Percentiles rank a stretch among this genome's conserved stretches.
Conservation (phyloP, 441 rosid species). For the Arabidopsis hybrid region DNA sequence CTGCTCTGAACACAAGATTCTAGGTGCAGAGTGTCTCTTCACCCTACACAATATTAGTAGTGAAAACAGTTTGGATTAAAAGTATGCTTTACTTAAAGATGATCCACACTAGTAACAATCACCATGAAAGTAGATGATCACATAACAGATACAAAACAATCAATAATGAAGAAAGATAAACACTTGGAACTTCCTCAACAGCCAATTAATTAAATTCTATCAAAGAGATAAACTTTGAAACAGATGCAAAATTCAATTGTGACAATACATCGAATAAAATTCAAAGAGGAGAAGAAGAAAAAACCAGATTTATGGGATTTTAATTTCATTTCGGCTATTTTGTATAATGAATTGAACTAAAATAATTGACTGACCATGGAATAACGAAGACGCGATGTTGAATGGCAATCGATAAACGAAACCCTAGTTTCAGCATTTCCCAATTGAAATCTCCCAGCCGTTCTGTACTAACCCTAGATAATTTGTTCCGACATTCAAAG, state of each 20-base stretch:
- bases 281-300: not conserved
- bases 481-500: not conserved
- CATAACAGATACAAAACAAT: no score
- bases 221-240: not conserved
- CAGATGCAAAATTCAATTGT: not conserved
- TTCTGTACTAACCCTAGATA: conserved; percentile 35
- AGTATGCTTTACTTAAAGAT: no score
- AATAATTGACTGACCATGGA: conserved; percentile 45
- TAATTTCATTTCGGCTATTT: conserved; percentile 22
- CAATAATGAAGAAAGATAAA: no score
- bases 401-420: conserved; percentile 46
- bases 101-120: no score
- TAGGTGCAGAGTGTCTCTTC: conserved; percentile 39
- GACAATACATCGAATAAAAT: not conserved
- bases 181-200: no score
- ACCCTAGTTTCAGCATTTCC: conserved; percentile 45
- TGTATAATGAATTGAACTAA: not conserved
- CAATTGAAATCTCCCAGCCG: conserved; percentile 12
- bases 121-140: no score
- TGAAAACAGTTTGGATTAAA: not conserved
- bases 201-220: not conserved
- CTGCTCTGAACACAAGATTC: conserved; percentile 52
- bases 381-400: conserved; percentile 45
- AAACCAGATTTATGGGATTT: not conserved
- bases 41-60: conserved; percentile 41